Percentiles rank a stretch among this genome's conserved stretches.
phyloP scores from a whole-genome alignment of 2,329 filamentous ascomycete species.

The Fusarium papillatum region DNA sequence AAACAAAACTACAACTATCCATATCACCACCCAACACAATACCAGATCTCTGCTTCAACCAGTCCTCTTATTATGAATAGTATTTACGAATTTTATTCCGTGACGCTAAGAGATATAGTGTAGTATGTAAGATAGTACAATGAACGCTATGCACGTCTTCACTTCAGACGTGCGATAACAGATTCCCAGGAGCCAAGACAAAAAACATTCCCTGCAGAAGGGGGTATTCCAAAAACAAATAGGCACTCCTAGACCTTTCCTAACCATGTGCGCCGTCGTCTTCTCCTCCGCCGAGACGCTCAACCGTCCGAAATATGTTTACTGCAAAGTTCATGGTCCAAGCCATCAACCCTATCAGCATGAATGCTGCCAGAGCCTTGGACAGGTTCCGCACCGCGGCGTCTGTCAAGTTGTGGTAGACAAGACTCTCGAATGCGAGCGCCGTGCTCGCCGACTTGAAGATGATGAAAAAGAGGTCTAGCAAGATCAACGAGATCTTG shows the following conservation, averaged over 20 bases:
- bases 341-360: conserved; percentile 86
- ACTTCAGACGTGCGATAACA: conserved; percentile 23
- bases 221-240: conserved; percentile 32
- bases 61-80: not conserved
- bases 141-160: conserved; percentile 31
- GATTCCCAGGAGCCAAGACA: conserved; percentile 12
- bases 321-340: conserved; percentile 94
- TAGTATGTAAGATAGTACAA: conserved; percentile 20
- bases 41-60: not conserved
- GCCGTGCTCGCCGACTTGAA: conserved; percentile 96
- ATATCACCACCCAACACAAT: not conserved
- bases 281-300: conserved; percentile 70
- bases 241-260: conserved; percentile 1
- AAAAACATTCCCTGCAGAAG: conserved; percentile 34
- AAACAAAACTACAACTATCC: not conserved
- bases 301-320: conserved; percentile 81
- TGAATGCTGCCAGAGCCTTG: conserved; percentile 81
- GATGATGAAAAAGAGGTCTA: conserved; percentile 97
- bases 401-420: conserved; percentile 62
- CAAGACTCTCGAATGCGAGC: conserved; percentile 88
- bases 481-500: conserved; percentile 90
- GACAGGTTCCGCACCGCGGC: conserved; percentile 64
- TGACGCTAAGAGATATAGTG: conserved; percentile 10
- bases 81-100: conserved; percentile 2
- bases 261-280: conserved; percentile 49